Percentiles rank a stretch among this genome's conserved stretches.
Conservation (phyloP, 306 rosid species). For the Glycine soja region DNA sequence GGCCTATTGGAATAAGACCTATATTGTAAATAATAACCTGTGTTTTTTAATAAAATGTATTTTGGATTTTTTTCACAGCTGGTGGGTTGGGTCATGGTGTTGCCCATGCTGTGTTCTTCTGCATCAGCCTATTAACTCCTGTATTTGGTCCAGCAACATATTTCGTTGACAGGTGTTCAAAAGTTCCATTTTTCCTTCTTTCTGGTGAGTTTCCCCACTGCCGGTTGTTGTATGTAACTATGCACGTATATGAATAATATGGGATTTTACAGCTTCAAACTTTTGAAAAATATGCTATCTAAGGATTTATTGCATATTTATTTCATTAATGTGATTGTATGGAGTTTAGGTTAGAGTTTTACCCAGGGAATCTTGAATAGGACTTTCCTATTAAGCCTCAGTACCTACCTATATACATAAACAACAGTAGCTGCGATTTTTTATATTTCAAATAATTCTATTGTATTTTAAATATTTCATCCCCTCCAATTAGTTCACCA, state of each 20-base stretch:
- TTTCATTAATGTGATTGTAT: constrained; percentile 24
- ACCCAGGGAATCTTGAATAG: constrained; percentile 21
- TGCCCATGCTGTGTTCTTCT: constrained; percentile 98
- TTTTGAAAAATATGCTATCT: constrained; percentile 18
- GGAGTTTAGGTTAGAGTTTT: background rate
- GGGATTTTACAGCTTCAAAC: constrained; percentile 16
- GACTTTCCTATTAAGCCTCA: background rate
- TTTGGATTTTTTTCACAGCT: constrained; percentile 63
- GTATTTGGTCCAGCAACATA: constrained; percentile 95
- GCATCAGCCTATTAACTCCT: constrained; percentile 92
- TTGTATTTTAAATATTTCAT: constrained; percentile 26
- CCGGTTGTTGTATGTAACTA: constrained; percentile 21
- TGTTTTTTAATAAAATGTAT: constrained; percentile 31
- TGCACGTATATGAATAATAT: background rate
- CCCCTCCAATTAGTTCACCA: constrained; percentile 24
- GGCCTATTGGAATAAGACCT: constrained; percentile 19
- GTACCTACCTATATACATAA: constrained; percentile 15
- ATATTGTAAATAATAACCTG: constrained; percentile 11
- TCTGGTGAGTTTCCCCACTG: constrained; percentile 66
- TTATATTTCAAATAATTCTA: background rate
- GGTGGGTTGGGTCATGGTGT: constrained; percentile 97
- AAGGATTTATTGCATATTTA: constrained; percentile 29
- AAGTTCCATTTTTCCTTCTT: constrained; percentile 87
- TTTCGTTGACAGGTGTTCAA: constrained; percentile 77
- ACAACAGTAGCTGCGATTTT: constrained; percentile 28